Evolutionary conservation across 805 yeast genomes (phyloP), one percentile per base, ranked within the genome.

Genomic region (Monosporozyma servazzii): DNA sequence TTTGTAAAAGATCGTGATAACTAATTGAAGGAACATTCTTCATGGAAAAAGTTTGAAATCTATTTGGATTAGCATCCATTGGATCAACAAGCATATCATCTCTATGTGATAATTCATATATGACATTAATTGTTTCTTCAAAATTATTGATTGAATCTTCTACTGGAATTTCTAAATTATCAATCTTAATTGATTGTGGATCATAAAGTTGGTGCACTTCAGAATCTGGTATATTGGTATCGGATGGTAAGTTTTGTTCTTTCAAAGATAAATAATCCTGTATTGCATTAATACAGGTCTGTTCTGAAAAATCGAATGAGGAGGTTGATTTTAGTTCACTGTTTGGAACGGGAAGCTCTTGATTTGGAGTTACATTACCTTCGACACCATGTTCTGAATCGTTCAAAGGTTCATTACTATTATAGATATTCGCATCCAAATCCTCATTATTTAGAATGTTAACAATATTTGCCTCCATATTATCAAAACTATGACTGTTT

Each of bases 1-100:
- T 49, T 9, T 56, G 39, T 23, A 65, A 49, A 18, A 64, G 58
- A 18, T 64, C 60, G 36, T 53, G 51, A 41, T 57, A 62, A 11
- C 60, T 53, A 39, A 65, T 42, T 0, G 67, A 56, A 0, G 69
- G 66, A 7, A 58, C 36, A 33, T 65, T 61, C 40, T 65, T 63
- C 69, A 65, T 65, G 27, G 36, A 48, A 49, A 62, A 65, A 29
- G 50, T 55, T 27, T 46, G 50, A 31, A 48, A 61, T 18, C 51
- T 48, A n/a, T 47, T 37, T 27, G 51, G 29, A 30, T 48, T 43
- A 2, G 42, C 5, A 7, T 25, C 25, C n/a, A 39, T 44, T 1
- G 48, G 41, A 2, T 45, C 50, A 36, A 20, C 29, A 33, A 42
- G 13, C 21, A 37, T 48, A 31, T 45, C 49, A 27, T 51, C 48